Conservation (phyloP, 192 early-diverging fungal species). For the Podochytrium sp. region DNA sequence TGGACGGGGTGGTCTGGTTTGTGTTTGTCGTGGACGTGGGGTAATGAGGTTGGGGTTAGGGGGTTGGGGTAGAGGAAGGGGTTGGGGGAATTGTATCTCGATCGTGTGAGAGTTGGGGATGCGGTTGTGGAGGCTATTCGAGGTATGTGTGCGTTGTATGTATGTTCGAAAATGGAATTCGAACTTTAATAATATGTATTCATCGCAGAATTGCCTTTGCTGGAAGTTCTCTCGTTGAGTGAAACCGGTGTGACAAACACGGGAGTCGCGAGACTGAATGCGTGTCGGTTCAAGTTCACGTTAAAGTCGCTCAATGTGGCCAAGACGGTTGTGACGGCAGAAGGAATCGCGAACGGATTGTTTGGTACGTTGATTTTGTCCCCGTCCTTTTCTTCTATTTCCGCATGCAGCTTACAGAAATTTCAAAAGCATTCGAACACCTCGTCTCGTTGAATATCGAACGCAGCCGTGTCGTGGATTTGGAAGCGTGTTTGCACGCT, state of each 20-base stretch:
- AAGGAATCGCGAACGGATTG: conserved; percentile 11
- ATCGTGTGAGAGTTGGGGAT: conserved; percentile 48
- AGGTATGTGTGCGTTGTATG: conserved; percentile 18
- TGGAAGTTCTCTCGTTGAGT: conserved; percentile 37
- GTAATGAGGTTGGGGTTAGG: conserved; percentile 55
- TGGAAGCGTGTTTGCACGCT: neutral
- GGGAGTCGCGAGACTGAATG: conserved; percentile 6
- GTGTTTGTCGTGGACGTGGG: conserved; percentile 47
- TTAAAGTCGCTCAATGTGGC: conserved; percentile 28
- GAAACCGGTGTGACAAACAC: conserved; percentile 36
- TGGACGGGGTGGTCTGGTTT: conserved; percentile 51
- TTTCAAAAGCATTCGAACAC: conserved; percentile 15
- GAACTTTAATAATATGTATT: conserved; percentile 1
- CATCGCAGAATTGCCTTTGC: conserved; percentile 7
- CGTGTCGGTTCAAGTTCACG: conserved; percentile 15
- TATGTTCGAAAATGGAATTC: too few species aligned
- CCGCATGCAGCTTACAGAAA: neutral
- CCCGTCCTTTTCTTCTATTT: neutral
- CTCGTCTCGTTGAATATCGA: conserved; percentile 21
- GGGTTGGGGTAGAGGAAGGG: conserved; percentile 35
- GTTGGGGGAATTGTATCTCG: conserved; percentile 44
- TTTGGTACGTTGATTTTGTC: neutral
- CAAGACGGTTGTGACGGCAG: conserved; percentile 18
- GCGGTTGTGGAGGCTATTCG: conserved; percentile 41
- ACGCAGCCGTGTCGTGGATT: neutral